Evolutionary conservation across 371 early-diverging fungal genomes (phyloP).

Genomic region (Catenaria anguillulae): DNA sequence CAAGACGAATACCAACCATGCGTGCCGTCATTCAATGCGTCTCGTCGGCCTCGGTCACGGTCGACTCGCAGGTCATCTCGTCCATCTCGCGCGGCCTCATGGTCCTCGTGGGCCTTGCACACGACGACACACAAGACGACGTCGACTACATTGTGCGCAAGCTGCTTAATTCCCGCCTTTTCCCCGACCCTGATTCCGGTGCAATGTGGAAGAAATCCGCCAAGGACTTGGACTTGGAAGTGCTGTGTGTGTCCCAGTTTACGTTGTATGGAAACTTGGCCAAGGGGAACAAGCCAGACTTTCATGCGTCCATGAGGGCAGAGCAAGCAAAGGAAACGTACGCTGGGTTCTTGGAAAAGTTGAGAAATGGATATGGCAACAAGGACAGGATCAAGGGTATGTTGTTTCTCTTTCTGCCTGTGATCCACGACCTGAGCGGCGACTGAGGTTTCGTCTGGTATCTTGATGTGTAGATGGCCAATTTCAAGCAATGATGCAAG

Average conservation of each 20-base stretch:
- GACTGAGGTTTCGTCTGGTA: neutral
- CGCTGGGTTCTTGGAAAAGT: conserved; percentile 44
- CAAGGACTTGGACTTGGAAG: conserved; percentile 47
- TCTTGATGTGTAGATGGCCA: no score
- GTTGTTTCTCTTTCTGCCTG: no score
- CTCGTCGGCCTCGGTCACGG: conserved; percentile 34
- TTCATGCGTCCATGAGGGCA: conserved; percentile 68
- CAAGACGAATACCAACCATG: conserved; percentile 10
- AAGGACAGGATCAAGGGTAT: conserved; percentile 52
- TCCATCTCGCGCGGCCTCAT: conserved; percentile 58
- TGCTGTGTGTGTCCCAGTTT: conserved; percentile 72
- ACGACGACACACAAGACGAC: conserved; percentile 55
- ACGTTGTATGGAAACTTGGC: conserved; percentile 57
- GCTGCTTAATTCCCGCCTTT: conserved; percentile 56
- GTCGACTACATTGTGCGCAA: conserved; percentile 54
- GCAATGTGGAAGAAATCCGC: conserved; percentile 59
- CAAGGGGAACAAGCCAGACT: conserved; percentile 79
- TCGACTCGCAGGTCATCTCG: conserved; percentile 47
- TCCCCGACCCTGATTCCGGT: conserved; percentile 37
- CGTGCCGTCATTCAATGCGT: conserved; percentile 37
- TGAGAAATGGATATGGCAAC: conserved; percentile 47
- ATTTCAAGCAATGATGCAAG: conserved; percentile 77
- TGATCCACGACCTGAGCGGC: no score
- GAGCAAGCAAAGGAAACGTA: conserved; percentile 51
- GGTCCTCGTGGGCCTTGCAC: conserved; percentile 54